These are phyloP conservation scores for Zygosaccharomyces sapae DNA, from an alignment of 1,139 yeast genomes.

Conservation along the genomic window DNA sequence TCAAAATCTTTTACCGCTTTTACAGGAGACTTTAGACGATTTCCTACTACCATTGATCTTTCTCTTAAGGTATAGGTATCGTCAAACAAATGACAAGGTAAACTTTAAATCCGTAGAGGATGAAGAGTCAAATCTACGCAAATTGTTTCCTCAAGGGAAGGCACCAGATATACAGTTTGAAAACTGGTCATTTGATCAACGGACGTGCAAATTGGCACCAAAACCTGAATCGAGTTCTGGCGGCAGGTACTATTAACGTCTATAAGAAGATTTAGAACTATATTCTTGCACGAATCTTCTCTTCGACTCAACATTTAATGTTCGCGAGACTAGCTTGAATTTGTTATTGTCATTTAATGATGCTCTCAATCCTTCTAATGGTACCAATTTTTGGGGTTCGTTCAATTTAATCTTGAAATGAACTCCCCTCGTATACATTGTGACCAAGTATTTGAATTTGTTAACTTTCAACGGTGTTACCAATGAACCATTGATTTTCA, in stretches of 20 bases:
- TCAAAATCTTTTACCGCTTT: slow-evolving; percentile 17
- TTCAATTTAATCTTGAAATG: slow-evolving; percentile 31
- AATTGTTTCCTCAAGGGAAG: slow-evolving; percentile 28
- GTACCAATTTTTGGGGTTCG: slow-evolving; percentile 25
- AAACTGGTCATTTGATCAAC: slow-evolving; percentile 22
- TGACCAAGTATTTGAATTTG: slow-evolving; percentile 17
- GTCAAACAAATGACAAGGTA: slow-evolving; percentile 31
- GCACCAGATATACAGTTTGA: slow-evolving; percentile 23
- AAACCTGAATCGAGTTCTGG: slow-evolving; percentile 4
- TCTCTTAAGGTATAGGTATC: slow-evolving; percentile 29
- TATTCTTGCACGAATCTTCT: slow-evolving; percentile 35
- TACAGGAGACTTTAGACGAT: slow-evolving; percentile 23
- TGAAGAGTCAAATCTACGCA: slow-evolving; percentile 16
- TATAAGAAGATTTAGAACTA: slow-evolving; percentile 8
- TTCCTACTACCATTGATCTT: slow-evolving; percentile 31
- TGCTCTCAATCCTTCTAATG: slow-evolving; percentile 34
- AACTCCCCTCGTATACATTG: slow-evolving; percentile 23
- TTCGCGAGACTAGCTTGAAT: slow-evolving; percentile 38
- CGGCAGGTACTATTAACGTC: slow-evolving; percentile 11
- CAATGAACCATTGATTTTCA: slow-evolving; percentile 42
- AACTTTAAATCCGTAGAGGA: slow-evolving; percentile 25
- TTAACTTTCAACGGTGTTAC: slow-evolving; percentile 33
- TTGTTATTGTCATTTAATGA: slow-evolving; percentile 41
- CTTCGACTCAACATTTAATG: slow-evolving; percentile 36
- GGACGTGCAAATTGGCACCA: slow-evolving; percentile 4